Percentiles rank a stretch among this genome's conserved stretches.
These are phyloP conservation scores for Hortiboletus campestris DNA, from an alignment of 768 basidiomycete species.

Conservation along the genomic window DNA sequence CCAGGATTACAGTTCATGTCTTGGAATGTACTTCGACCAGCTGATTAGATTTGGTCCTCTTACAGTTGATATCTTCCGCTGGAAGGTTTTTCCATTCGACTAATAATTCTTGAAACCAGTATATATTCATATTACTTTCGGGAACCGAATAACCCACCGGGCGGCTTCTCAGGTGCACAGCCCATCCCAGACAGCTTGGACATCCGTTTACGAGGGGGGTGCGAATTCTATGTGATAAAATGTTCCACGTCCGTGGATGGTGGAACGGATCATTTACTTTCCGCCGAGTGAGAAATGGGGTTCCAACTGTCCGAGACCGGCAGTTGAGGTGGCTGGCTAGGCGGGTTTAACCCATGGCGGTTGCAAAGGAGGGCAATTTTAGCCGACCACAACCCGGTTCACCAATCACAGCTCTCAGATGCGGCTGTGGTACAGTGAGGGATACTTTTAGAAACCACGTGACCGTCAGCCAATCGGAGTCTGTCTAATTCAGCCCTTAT, in stretches of 20 bases:
- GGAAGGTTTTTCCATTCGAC: too few relatives aligned
- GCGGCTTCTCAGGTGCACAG: neutral
- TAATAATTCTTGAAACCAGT: neutral
- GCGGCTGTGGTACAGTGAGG: too few relatives aligned
- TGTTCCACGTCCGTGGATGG: neutral
- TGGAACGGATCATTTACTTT: neutral
- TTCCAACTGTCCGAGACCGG: neutral
- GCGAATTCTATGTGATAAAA: neutral
- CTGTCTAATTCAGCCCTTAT: constrained; percentile 15
- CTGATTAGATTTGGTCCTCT: neutral
- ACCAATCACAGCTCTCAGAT: too few relatives aligned
- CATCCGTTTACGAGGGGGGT: neutral
- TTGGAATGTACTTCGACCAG: neutral
- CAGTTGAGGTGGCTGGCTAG: neutral
- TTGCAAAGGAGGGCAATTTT: too few relatives aligned
- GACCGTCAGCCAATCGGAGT: constrained; percentile 27
- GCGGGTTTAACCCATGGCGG: too few relatives aligned
- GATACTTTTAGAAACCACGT: constrained; percentile 2
- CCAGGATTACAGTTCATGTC: neutral
- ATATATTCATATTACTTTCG: neutral
- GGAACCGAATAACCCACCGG: neutral
- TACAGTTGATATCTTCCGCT: neutral
- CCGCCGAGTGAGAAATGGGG: neutral
- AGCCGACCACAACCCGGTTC: too few relatives aligned
- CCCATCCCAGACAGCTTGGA: neutral